These are phyloP conservation scores for Krasilnikovozyma curviuscula DNA, from an alignment of 768 basidiomycete species.

Conservation along the genomic window DNA sequence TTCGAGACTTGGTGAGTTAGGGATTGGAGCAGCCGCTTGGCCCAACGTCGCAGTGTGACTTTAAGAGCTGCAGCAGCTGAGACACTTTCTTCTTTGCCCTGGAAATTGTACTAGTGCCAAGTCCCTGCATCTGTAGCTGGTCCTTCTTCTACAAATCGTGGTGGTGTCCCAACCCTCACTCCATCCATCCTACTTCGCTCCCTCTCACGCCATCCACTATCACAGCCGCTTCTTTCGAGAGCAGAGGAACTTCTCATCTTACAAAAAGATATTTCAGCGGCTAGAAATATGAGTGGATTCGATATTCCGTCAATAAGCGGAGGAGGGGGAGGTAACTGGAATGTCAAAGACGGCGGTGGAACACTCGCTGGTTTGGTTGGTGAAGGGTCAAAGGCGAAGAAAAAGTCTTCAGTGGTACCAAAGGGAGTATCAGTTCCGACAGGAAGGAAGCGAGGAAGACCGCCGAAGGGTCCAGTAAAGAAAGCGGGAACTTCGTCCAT, in stretches of 20 bases:
- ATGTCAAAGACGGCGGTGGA: too few relatives aligned
- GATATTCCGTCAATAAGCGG: too few relatives aligned
- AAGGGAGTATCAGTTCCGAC: too few relatives aligned
- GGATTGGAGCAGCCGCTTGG: neutral
- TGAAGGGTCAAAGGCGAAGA: too few relatives aligned
- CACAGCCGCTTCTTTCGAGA: conserved; percentile 6
- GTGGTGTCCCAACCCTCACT: neutral
- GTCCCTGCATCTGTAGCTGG: conserved; percentile 1
- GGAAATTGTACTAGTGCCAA: neutral
- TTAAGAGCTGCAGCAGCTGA: neutral
- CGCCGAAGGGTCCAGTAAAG: too few relatives aligned
- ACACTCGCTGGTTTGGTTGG: too few relatives aligned
- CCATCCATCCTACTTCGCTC: neutral
- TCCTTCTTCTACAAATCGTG: conserved; percentile 2
- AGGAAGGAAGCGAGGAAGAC: too few relatives aligned
- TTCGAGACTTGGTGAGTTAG: conserved; percentile 61
- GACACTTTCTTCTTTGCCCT: neutral
- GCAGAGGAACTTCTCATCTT: conserved; percentile 7
- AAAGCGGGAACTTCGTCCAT: too few relatives aligned
- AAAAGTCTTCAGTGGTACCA: too few relatives aligned
- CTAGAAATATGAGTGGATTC: conserved; percentile 3
- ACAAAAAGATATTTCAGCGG: conserved; percentile 9
- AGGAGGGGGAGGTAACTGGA: too few relatives aligned
- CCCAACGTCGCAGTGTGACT: neutral
- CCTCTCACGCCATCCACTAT: conserved; percentile 3